A percentile compares a stretch with the other conserved stretches of the same genome.
phyloP scores from a whole-genome alignment of 768 basidiomycete species.

The Termitomyces sp. region DNA sequence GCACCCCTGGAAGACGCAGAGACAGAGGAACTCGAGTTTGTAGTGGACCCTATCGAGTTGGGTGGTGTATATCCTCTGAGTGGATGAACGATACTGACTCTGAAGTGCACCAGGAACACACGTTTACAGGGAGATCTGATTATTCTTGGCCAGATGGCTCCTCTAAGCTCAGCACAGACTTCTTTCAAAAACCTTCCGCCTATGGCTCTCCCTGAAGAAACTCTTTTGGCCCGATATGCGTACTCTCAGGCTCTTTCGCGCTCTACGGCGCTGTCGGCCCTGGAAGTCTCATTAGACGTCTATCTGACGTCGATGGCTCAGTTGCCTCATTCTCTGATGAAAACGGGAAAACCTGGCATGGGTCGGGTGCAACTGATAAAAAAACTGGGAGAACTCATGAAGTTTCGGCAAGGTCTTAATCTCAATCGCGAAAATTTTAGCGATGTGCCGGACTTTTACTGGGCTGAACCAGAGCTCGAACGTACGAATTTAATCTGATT shows the following conservation, averaged over 20 bases:
- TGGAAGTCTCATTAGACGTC: conserved; percentile 80
- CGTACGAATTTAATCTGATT: conserved; percentile 31
- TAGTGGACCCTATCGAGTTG: conserved; percentile 86
- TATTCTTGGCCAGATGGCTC: conserved; percentile 69
- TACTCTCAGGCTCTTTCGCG: conserved; percentile 89
- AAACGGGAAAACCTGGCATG: conserved; percentile 82
- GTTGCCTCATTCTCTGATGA: conserved; percentile 69
- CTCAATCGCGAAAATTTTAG: conserved; percentile 85
- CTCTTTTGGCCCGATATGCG: conserved; percentile 82
- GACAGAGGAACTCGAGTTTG: conserved; percentile 90
- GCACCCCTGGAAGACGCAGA: conserved; percentile 62
- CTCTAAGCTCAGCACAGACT: conserved; percentile 47
- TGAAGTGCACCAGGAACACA: conserved; percentile 50
- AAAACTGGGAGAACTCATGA: conserved; percentile 88
- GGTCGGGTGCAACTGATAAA: conserved; percentile 79
- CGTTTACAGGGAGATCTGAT: conserved; percentile 90
- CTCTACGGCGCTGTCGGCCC: conserved; percentile 79
- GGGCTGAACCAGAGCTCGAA: conserved; percentile 90
- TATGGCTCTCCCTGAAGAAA: conserved; percentile 59
- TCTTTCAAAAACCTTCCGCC: conserved; percentile 39
- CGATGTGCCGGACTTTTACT: conserved; percentile 90
- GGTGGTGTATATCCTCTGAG: conserved; percentile 22
- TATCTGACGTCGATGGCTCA: conserved; percentile 81
- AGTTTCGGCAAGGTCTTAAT: conserved; percentile 88
- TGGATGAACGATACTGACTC: conserved; percentile 9